Percentiles rank a stretch among this genome's conserved stretches.
Conservation (phyloP, 768 basidiomycete genomes). For the Amanita fuliginea region DNA sequence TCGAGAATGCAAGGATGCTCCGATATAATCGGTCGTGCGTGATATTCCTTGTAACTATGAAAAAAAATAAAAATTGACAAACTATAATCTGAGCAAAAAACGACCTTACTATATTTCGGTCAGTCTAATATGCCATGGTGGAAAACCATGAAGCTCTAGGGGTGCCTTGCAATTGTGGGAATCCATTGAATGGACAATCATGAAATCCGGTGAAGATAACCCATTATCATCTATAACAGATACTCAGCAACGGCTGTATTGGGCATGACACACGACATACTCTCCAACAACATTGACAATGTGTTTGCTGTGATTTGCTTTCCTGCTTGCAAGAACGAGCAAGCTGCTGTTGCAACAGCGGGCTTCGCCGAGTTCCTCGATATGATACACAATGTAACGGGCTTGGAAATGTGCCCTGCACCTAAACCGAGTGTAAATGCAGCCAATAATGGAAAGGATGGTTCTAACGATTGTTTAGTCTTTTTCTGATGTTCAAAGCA, state of each 20-base stretch:
- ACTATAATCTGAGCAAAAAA: constrained; percentile 1
- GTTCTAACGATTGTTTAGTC: not conserved
- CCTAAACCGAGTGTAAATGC: not conserved
- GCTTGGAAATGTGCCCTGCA: constrained; percentile 6
- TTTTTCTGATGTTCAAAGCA: constrained; percentile 7
- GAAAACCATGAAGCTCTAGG: constrained; percentile 64
- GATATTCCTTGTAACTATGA: not conserved
- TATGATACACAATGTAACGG: constrained; percentile 41
- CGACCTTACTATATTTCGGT: constrained; percentile 68
- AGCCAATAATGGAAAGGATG: too few species aligned
- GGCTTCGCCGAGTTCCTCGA: constrained; percentile 55
- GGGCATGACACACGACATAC: constrained; percentile 22
- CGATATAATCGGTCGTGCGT: not conserved
- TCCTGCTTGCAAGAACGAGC: constrained; percentile 23
- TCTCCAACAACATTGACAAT: constrained; percentile 46
- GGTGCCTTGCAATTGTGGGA: constrained; percentile 28
- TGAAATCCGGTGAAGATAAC: constrained; percentile 61
- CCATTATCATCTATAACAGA: constrained; percentile 32
- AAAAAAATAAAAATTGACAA: not conserved
- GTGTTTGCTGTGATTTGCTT: constrained; percentile 22
- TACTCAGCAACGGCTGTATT: constrained; percentile 4
- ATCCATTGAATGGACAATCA: constrained; percentile 58
- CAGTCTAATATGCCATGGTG: constrained; percentile 78
- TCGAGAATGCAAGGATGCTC: constrained; percentile 21
- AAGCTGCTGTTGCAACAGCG: constrained; percentile 47